Conservation (phyloP, 768 basidiomycete genomes). For the Tulasnella sp. region DNA sequence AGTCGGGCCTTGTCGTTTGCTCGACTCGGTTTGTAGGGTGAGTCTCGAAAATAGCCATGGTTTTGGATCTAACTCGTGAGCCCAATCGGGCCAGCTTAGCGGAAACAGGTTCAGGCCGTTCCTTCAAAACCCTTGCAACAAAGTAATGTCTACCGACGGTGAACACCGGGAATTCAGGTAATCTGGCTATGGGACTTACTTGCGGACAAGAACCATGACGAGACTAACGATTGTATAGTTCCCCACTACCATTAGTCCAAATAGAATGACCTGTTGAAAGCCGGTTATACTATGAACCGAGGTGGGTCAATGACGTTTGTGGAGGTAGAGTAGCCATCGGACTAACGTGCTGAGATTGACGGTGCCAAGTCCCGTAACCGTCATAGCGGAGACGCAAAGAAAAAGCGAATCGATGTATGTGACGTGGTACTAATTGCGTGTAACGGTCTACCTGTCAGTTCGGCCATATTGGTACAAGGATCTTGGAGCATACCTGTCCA, state of each 20-base stretch:
- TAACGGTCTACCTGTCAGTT: neutral
- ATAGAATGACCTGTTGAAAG: slow-evolving; percentile 30
- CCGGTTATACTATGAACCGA: slow-evolving; percentile 17
- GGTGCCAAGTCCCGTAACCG: slow-evolving; percentile 39
- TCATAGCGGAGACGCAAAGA: slow-evolving; percentile 64
- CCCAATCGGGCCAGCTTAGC: neutral
- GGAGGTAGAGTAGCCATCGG: no score
- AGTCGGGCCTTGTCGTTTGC: no score
- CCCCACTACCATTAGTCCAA: slow-evolving; percentile 66
- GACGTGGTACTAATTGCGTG: neutral
- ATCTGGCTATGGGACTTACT: slow-evolving; percentile 34
- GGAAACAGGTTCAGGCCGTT: neutral
- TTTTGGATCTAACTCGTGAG: neutral
- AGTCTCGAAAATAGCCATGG: neutral
- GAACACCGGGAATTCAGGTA: neutral
- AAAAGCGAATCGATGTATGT: slow-evolving; percentile 38
- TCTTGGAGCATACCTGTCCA: slow-evolving; percentile 37
- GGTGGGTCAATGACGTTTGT: neutral
- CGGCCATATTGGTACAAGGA: no score
- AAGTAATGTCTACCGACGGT: neutral
- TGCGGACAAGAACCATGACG: slow-evolving; percentile 64
- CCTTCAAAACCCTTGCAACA: slow-evolving; percentile 3
- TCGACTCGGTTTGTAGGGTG: no score
- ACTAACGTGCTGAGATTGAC: slow-evolving; percentile 20
- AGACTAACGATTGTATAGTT: slow-evolving; percentile 26